Evolutionary conservation across 495 filamentous ascomycete species (phyloP).

Genomic region (Oidiodendron maius): DNA sequence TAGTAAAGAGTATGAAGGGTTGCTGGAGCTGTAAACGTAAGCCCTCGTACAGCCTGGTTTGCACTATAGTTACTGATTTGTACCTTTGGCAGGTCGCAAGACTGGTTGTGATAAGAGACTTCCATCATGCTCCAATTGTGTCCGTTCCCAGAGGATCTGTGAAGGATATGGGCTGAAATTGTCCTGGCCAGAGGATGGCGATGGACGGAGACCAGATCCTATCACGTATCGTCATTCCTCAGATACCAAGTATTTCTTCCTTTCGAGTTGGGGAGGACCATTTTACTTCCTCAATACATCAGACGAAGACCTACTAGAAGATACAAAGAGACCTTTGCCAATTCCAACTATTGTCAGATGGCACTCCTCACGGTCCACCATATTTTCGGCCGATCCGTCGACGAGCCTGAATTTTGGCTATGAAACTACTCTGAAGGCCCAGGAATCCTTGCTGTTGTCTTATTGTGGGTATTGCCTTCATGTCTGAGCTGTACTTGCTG

Average conservation of each 20-base stretch:
- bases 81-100: neutral
- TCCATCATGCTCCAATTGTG: neutral
- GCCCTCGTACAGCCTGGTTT: neutral
- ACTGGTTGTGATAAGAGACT: neutral
- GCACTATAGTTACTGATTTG: neutral
- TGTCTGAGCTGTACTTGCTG: neutral
- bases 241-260: neutral
- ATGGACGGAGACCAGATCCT: neutral
- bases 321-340: too few species aligned
- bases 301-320: neutral
- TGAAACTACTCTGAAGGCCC: neutral
- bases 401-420: neutral
- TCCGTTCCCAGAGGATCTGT: neutral
- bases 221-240: neutral
- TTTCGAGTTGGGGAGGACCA: neutral
- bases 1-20: too few species aligned
- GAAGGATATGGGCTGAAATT: neutral
- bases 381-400: too few species aligned
- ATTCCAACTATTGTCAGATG: too few species aligned
- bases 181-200: neutral
- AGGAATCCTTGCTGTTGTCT: neutral
- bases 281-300: neutral
- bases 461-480: neutral
- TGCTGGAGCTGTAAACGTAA: constrained; percentile 14
- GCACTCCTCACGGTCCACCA: too few species aligned